Evolutionary conservation across 352 stramenopile genomes (phyloP), one percentile per base, ranked within the genome.

Genomic region (Phytophthora ohioensis): DNA sequence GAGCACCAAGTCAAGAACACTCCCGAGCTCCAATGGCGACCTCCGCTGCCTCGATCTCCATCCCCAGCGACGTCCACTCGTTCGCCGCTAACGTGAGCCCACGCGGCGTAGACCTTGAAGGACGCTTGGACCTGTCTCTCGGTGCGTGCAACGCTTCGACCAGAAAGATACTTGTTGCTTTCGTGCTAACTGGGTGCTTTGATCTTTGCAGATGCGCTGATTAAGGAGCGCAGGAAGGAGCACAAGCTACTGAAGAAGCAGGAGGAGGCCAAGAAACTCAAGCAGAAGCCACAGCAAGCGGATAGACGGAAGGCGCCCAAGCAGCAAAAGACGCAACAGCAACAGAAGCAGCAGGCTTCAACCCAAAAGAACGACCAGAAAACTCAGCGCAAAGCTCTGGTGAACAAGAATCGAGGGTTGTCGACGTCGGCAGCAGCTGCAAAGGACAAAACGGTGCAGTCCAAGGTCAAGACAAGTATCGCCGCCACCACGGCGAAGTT

Each of bases 181-280:
- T 34, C 34, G 13, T 57, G 6, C 63, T 76, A 17, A 73, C 52
- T 31, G n/a, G 2, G 5, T 35, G 15, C 21, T 27, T 27, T 17
- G 17, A 27, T 57, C 30, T 27, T 21, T 64, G 36, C 45, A 78
- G 85, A 92, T 57, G 83, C 84, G n/a, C 51, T 91, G 45, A 92
- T 91, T 67, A 91, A 91, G 63, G 81, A 91, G 57, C 80, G 83
- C 43, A 72, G 72, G 70, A 90, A 87, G 54, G 79, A 90, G 54
- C 43, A 77, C 62, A 88, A 92, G 15, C 54, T 59, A 57, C 45
- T 56, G 34, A 75, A 75, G 69, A 85, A 88, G n/a, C 73, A 85
- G 30, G 78, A 84, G 43, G 71, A 73, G 34, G 67, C 71, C 17
- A 71, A 65, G 41, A 62, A 70, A 43, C 54, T 65, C 30, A 70